Evolutionary conservation across 1,139 yeast genomes (phyloP), one percentile per base, ranked within the genome.

Genomic region (Ogataea hybrid): DNA sequence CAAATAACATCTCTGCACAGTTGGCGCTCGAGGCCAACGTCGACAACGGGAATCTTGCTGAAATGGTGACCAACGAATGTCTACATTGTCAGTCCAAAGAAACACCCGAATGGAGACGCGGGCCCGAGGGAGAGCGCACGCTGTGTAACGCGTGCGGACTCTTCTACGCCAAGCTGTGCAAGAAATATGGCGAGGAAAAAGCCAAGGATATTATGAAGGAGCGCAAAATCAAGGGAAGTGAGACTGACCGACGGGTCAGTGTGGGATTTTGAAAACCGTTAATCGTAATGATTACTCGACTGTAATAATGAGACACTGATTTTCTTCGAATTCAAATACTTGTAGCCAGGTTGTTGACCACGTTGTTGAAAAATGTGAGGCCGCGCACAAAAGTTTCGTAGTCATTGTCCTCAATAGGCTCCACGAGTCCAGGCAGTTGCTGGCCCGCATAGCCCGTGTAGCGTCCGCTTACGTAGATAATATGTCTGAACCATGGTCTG

Each of bases 21-120:
- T 25, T 34, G 4, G 14, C 27, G 4, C 22, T 33, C 21, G 41
- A 30, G 18, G 21, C 39, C 20, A 39, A 30, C 25, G 21, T 16
- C 22, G 38, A 37, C 28, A 32, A 20, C 27, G 32, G 28, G 11
- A 32, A 17, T 25, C 20, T 32, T 15, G 22, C 33, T n/a, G 42
- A 35, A 5, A 30, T 14, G 17, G 37, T 20, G 7, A 32, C 40
- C 25, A 52, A 47, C 29, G 51, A 46, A 28, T 82, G 89, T 58
- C 75, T 73, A 45, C 78, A 84, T 49, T 88, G 96, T 62, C 85
- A 84, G 16, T 81, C 85, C n/a, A 74, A 77, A 3, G 87, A 82
- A 47, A 87, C 96, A 1, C 95, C 96, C 1, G 96, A 88, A 65
- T 88, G 96, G 96, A 71, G 96, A 51, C 72, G 89, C 43, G 96